Percentiles rank a stretch among this genome's conserved stretches.
Conservation (phyloP, 169 alveolate species). For the Plasmodium malariae region DNA sequence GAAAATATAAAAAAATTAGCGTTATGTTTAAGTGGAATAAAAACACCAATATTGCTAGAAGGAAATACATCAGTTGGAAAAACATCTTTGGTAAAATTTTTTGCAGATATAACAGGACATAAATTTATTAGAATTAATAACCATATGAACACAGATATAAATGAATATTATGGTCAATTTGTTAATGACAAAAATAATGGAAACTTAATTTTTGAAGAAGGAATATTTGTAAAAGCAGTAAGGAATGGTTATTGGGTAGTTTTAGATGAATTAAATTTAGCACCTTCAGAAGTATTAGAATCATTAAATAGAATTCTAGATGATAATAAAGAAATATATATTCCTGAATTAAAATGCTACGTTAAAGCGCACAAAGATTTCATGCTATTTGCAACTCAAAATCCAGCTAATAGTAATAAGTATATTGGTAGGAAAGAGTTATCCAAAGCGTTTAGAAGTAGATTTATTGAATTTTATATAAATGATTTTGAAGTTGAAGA, state of each 20-base stretch:
- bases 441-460: conserved; percentile 98
- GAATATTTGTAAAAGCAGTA: conserved; percentile 97
- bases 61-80: conserved; percentile 99
- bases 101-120: conserved; percentile 96
- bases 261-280: conserved; percentile 99
- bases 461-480: conserved; percentile 96
- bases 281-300: conserved; percentile 98
- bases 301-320: conserved; percentile 98
- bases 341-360: conserved; percentile 96
- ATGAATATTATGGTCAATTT: conserved; percentile 98
- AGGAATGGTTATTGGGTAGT: conserved; percentile 99
- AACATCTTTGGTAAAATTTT: conserved; percentile 96
- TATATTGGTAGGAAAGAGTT: conserved; percentile 99
- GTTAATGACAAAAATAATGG: conserved; percentile 92
- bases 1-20: conserved; percentile 92
- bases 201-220: conserved; percentile 96
- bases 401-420: conserved; percentile 97
- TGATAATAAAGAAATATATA: conserved; percentile 97
- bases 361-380: conserved; percentile 98
- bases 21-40: conserved; percentile 93
- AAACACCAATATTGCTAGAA: conserved; percentile 98
- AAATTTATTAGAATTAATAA: conserved; percentile 97
- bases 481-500: conserved; percentile 95
- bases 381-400: conserved; percentile 99
- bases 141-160: conserved; percentile 98